These are phyloP conservation scores for Leishmania guyanensis DNA, from an alignment of 208 protist species.

Conservation along the genomic window DNA sequence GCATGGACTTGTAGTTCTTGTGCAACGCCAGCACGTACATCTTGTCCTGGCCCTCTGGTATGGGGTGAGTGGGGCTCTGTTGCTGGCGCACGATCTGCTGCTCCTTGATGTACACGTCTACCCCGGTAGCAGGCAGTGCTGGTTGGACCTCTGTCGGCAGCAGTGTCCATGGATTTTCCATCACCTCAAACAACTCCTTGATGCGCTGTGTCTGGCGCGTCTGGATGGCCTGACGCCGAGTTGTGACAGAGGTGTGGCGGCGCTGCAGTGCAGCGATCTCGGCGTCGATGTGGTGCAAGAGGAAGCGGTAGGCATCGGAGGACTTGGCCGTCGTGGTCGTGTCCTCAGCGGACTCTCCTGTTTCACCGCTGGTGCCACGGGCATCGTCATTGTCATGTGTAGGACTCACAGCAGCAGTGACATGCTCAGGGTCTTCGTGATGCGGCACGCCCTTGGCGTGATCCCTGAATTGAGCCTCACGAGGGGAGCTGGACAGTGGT, in stretches of 20 bases:
- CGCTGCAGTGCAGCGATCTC: conserved; percentile 73
- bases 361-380: background rate
- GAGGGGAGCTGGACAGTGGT: conserved; percentile 2
- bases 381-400: background rate
- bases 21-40: conserved; percentile 64
- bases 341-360: background rate
- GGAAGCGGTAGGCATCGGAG: conserved; percentile 75
- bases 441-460: background rate
- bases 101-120: conserved; percentile 84
- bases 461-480: background rate
- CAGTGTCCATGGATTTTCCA: conserved; percentile 75
- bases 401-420: background rate
- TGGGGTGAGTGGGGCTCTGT: background rate
- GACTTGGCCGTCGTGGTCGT: conserved; percentile 27
- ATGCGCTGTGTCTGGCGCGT: conserved; percentile 49
- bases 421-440: background rate
- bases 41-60: conserved; percentile 44
- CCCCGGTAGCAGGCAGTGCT: conserved; percentile 59
- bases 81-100: conserved; percentile 32
- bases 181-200: conserved; percentile 67
- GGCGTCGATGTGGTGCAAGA: conserved; percentile 80
- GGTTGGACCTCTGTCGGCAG: conserved; percentile 47
- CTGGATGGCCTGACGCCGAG: conserved; percentile 43
- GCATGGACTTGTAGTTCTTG: conserved; percentile 62
- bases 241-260: conserved; percentile 51